Conservation (phyloP, 2,329 filamentous ascomycete genomes). For the Chalara sp. region DNA sequence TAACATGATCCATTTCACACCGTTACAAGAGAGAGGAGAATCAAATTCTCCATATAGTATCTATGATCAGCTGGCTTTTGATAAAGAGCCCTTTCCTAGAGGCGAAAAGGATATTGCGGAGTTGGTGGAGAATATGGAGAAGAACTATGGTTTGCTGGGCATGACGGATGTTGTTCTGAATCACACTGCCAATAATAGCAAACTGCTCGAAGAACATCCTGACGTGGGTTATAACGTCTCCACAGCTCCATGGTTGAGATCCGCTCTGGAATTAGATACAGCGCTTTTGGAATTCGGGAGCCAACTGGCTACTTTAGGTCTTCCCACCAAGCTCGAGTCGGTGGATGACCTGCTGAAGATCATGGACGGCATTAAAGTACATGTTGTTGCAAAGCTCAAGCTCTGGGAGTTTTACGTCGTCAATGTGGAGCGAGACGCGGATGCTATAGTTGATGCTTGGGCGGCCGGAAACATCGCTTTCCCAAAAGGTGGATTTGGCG, state of each 20-base stretch:
- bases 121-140: slow-evolving; percentile 75
- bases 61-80: slow-evolving; percentile 86
- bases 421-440: slow-evolving; percentile 66
- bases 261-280: slow-evolving; percentile 71
- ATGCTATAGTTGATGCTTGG: slow-evolving; percentile 68
- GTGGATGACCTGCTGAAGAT: slow-evolving; percentile 69
- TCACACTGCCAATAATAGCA: slow-evolving; percentile 92
- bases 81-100: slow-evolving; percentile 71
- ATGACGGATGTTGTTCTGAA: slow-evolving; percentile 97
- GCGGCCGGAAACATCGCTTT: slow-evolving; percentile 48
- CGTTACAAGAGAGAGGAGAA: slow-evolving; percentile 76
- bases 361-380: slow-evolving; percentile 76
- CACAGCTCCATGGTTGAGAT: slow-evolving; percentile 74
- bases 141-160: slow-evolving; percentile 75
- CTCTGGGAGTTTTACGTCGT: slow-evolving; percentile 94
- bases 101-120: slow-evolving; percentile 76
- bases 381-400: slow-evolving; percentile 69
- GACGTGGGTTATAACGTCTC: slow-evolving; percentile 92
- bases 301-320: slow-evolving; percentile 56
- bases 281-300: slow-evolving; percentile 61
- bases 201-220: slow-evolving; percentile 90
- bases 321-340: slow-evolving; percentile 67
- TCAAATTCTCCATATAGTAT: slow-evolving; percentile 98
- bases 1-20: slow-evolving; percentile 99
- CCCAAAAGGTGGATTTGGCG: slow-evolving; percentile 44